These are phyloP conservation scores for Neostapfia colusana DNA, from an alignment of 176 grass and related monocot genomes.

Conservation along the genomic window DNA sequence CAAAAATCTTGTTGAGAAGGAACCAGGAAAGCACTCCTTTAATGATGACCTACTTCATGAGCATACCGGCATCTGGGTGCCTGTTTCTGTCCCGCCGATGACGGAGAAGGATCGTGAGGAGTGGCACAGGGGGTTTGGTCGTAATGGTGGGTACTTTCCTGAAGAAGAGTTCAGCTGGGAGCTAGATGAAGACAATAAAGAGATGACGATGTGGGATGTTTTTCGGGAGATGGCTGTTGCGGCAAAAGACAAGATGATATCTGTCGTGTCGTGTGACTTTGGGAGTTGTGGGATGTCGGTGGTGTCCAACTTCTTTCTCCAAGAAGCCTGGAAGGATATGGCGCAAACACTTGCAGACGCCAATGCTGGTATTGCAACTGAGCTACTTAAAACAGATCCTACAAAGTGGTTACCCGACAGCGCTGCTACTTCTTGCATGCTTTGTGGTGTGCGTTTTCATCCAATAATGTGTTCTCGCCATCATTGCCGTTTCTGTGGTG, in stretches of 20 bases:
- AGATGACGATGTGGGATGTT: slow-evolving; percentile 96
- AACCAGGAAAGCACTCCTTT: slow-evolving; percentile 30
- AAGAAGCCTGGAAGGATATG: slow-evolving; percentile 84
- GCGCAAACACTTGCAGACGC: slow-evolving; percentile 59
- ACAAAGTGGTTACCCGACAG: slow-evolving; percentile 88
- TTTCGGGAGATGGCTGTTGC: slow-evolving; percentile 67
- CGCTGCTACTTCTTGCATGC: slow-evolving; percentile 73
- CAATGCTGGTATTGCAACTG: slow-evolving; percentile 46
- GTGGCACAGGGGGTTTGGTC: slow-evolving; percentile 64
- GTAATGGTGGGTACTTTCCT: slow-evolving; percentile 47
- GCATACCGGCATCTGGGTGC: slow-evolving; percentile 81
- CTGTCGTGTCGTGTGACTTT: slow-evolving; percentile 52
- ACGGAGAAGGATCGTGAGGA: slow-evolving; percentile 56
- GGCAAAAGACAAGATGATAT: slow-evolving; percentile 53
- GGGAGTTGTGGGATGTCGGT: slow-evolving; percentile 48
- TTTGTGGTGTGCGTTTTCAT: slow-evolving; percentile 70
- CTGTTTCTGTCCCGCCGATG: slow-evolving; percentile 87
- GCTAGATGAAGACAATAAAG: slow-evolving; percentile 48
- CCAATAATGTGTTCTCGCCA: slow-evolving; percentile 80
- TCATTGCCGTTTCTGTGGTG: slow-evolving; percentile 91
- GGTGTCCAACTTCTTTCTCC: slow-evolving; percentile 54
- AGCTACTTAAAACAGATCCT: slow-evolving; percentile 75
- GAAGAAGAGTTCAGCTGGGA: slow-evolving; percentile 79
- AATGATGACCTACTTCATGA: slow-evolving; percentile 58
- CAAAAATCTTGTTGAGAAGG: slow-evolving; percentile 20